phyloP scores from a whole-genome alignment of 257 asterid genomes.

The Solanum etuberosum region DNA sequence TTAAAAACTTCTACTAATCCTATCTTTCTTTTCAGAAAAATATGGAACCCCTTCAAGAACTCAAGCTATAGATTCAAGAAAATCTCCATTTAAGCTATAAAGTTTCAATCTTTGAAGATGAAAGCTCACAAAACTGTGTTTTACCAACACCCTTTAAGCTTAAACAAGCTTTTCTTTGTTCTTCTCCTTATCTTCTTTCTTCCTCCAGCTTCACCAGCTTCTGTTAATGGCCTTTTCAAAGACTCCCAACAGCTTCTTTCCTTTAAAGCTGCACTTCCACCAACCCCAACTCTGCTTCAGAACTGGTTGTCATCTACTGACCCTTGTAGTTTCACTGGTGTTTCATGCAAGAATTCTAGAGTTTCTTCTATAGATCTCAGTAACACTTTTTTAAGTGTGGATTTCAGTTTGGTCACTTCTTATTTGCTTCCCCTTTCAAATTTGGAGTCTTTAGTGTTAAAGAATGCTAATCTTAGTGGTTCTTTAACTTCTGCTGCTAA shows the following conservation, averaged over 20 bases:
- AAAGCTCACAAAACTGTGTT: conserved; percentile 16
- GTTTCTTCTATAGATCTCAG: conserved; percentile 64
- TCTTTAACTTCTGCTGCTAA: conserved; percentile 26
- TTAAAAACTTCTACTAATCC: not conserved
- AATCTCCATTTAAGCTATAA: not conserved
- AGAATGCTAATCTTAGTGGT: conserved; percentile 48
- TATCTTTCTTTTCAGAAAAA: not conserved
- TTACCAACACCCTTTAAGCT: conserved; percentile 15
- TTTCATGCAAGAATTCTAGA: conserved; percentile 40
- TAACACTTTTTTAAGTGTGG: conserved; percentile 26
- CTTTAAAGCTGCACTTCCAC: conserved; percentile 49
- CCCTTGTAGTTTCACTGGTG: conserved; percentile 65
- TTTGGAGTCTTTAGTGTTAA: conserved; percentile 60
- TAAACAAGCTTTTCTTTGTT: conserved; percentile 11
- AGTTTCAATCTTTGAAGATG: conserved; percentile 20
- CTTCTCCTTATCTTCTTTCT: conserved; percentile 4
- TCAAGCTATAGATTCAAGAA: conserved; percentile 12
- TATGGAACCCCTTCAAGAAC: conserved; percentile 38
- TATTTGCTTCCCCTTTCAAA: conserved; percentile 31
- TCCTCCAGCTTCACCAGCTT: conserved; percentile 8
- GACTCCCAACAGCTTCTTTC: conserved; percentile 58
- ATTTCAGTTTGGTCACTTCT: conserved; percentile 33
- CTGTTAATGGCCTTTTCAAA: conserved; percentile 7
- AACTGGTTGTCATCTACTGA: conserved; percentile 43
- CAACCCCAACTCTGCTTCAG: conserved; percentile 26